phyloP scores from a whole-genome alignment of 345 rosid species.

The Populus simonii region DNA sequence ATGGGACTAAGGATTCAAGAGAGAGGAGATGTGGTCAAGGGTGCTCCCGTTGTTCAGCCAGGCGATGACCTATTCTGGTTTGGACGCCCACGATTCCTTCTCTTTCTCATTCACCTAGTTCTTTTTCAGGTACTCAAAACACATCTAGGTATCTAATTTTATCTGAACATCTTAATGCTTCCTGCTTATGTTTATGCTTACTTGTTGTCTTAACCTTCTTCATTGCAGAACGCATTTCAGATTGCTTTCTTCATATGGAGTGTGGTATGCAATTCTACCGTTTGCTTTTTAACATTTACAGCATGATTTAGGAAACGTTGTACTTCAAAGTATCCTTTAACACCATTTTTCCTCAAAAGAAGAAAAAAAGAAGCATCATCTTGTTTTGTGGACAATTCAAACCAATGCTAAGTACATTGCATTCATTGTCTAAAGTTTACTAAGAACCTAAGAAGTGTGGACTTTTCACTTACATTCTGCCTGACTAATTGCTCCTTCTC shows the following conservation, averaged over 20 bases:
- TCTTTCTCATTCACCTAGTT: conserved; percentile 78
- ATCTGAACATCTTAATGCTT: neutral
- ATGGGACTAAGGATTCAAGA: conserved; percentile 78
- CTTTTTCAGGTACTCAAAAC: conserved; percentile 68
- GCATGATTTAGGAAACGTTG: neutral
- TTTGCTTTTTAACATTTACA: neutral
- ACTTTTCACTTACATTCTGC: too few species aligned
- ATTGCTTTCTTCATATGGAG: conserved; percentile 83
- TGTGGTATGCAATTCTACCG: conserved; percentile 43
- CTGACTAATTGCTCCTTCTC: neutral
- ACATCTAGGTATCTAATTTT: neutral
- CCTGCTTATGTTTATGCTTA: neutral
- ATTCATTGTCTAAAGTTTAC: too few species aligned
- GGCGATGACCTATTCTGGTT: conserved; percentile 97
- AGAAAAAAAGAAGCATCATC: neutral
- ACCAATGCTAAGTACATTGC: too few species aligned
- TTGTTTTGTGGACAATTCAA: too few species aligned
- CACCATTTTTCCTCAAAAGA: neutral
- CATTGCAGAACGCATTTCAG: conserved; percentile 79
- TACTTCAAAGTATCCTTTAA: neutral
- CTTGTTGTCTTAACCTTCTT: neutral
- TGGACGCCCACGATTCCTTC: conserved; percentile 73
- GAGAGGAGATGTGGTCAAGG: conserved; percentile 82
- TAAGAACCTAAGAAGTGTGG: too few species aligned
- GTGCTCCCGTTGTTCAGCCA: conserved; percentile 88